Percentiles rank a stretch among this genome's conserved stretches.
These are phyloP conservation scores for Stephania yunnanensis DNA, from an alignment of 164 flowering plant genomes.

Conservation along the genomic window DNA sequence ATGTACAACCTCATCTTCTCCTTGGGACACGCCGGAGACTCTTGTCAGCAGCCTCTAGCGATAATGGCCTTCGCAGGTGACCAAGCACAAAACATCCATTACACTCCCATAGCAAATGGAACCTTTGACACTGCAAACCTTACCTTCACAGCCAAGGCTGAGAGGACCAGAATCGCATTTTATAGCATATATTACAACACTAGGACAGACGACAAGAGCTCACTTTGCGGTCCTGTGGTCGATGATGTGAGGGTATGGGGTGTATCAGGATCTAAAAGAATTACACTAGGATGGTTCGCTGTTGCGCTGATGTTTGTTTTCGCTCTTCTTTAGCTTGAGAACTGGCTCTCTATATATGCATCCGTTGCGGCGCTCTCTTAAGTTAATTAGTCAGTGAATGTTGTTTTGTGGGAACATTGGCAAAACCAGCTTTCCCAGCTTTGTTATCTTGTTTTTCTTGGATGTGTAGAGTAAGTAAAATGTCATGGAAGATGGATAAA, in stretches of 20 bases:
- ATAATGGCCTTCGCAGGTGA: constrained; percentile 95
- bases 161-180: constrained; percentile 81
- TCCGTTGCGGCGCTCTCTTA: neutral
- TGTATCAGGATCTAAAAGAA: constrained; percentile 33
- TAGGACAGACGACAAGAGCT: constrained; percentile 76
- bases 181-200: constrained; percentile 91
- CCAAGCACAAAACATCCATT: constrained; percentile 74
- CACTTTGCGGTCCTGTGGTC: constrained; percentile 93
- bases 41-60: constrained; percentile 81
- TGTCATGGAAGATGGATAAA: neutral
- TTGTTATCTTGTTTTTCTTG: neutral
- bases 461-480: neutral
- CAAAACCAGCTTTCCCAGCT: neutral
- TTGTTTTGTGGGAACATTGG: neutral
- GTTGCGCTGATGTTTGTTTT: constrained; percentile 22
- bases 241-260: constrained; percentile 84
- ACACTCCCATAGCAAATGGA: constrained; percentile 51
- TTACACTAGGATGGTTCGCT: constrained; percentile 24
- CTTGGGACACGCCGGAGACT: constrained; percentile 70
- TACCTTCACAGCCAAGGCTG: constrained; percentile 92
- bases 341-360: neutral
- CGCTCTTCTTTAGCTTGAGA: constrained; percentile 17
- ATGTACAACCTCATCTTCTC: constrained; percentile 56
- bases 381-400: neutral
- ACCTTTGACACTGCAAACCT: constrained; percentile 45